phyloP scores from a whole-genome alignment of 192 early-diverging fungal species.

The Dissophora globulifera region DNA sequence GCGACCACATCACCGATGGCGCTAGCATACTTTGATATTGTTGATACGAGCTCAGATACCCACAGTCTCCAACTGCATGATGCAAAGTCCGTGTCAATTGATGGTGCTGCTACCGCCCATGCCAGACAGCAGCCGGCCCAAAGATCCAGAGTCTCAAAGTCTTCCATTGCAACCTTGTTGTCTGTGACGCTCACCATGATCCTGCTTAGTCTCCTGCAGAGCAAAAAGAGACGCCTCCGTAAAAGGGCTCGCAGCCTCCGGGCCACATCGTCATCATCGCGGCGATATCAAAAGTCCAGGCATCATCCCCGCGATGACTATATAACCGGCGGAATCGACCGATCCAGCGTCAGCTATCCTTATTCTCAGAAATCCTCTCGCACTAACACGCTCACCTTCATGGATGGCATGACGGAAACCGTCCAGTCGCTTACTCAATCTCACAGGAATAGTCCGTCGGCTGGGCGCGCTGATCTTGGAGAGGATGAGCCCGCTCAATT shows the following conservation, averaged over 20 bases:
- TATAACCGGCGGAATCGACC: constrained; percentile 21
- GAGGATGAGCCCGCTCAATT: constrained; percentile 7
- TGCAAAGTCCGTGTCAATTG: too few species aligned
- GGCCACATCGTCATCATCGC: background rate
- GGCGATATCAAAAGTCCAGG: constrained; percentile 3
- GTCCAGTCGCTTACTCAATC: constrained; percentile 23
- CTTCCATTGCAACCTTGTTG: constrained; percentile 38
- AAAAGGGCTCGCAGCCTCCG: constrained; percentile 12
- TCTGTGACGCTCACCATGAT: constrained; percentile 47
- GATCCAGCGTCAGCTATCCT: constrained; percentile 4
- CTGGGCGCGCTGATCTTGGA: too few species aligned
- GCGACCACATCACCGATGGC: too few species aligned
- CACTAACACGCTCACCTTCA: constrained; percentile 6
- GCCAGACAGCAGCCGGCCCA: background rate
- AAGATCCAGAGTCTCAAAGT: constrained; percentile 21
- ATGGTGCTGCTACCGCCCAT: too few species aligned
- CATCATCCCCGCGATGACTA: constrained; percentile 15
- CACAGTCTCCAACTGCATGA: background rate
- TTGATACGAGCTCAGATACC: background rate
- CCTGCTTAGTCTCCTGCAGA: constrained; percentile 47
- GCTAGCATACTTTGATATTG: too few species aligned
- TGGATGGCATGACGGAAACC: constrained; percentile 12
- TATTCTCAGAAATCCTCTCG: constrained; percentile 15
- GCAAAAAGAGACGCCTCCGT: constrained; percentile 25
- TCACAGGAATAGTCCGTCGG: too few species aligned